Evolutionary conservation across 73 alveolate genomes (phyloP).

Genomic region (Durusdinium trenchii): DNA sequence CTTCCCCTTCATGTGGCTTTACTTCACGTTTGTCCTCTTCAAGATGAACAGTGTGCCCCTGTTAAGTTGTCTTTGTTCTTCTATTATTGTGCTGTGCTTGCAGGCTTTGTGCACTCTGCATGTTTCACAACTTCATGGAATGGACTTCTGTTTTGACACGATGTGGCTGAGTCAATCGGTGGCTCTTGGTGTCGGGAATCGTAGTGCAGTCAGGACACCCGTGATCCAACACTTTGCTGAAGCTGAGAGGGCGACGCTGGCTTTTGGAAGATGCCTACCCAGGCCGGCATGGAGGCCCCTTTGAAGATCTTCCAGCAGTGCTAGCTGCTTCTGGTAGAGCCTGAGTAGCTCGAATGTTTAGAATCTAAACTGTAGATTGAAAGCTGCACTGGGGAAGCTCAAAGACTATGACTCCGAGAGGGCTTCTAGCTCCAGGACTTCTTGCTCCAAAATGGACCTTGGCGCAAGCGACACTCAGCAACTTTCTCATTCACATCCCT

Average conservation of each 20-base stretch:
- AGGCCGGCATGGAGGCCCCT: constrained; percentile 57
- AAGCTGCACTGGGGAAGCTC: background rate
- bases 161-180: no score
- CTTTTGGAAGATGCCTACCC: constrained; percentile 59
- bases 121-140: no score
- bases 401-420: background rate
- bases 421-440: constrained; percentile 38
- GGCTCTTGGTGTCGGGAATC: no score
- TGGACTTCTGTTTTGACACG: no score
- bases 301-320: constrained; percentile 46
- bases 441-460: constrained; percentile 59
- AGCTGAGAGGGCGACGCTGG: background rate
- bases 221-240: background rate
- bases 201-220: no score
- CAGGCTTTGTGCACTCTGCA: no score
- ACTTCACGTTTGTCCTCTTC: no score
- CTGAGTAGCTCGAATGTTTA: background rate
- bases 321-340: constrained; percentile 62
- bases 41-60: no score
- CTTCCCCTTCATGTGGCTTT: no score
- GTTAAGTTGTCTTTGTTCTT: no score
- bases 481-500: no score
- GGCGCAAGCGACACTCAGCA: background rate
- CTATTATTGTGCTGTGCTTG: no score
- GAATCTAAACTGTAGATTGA: background rate